phyloP scores from a whole-genome alignment of 768 basidiomycete species.

The Phaeolepiota aurea region DNA sequence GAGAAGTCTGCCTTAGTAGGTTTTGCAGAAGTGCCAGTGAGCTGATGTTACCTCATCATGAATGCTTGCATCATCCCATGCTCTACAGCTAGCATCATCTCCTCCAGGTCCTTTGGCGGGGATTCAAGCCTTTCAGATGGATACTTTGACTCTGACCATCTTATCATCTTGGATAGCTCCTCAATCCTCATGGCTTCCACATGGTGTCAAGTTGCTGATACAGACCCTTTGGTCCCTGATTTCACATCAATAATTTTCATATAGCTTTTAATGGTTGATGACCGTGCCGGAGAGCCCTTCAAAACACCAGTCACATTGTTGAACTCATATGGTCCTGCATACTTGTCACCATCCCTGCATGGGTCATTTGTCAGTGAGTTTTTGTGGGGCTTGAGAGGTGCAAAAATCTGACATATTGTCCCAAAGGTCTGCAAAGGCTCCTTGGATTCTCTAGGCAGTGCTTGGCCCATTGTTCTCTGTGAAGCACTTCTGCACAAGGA shows the following conservation, averaged over 20 bases:
- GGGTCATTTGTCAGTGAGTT: not conserved
- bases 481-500: conserved; percentile 22
- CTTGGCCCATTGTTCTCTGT: conserved; percentile 9
- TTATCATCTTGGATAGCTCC: conserved; percentile 17
- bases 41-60: conserved; percentile 14
- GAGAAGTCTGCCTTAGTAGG: not conserved
- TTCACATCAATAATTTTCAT: conserved; percentile 15
- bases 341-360: conserved; percentile 9
- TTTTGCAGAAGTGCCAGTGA: conserved; percentile 18
- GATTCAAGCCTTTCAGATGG: no score
- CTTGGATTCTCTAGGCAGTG: conserved; percentile 17
- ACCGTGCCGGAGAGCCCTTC: conserved; percentile 19
- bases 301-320: conserved; percentile 13
- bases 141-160: conserved; percentile 16
- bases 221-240: conserved; percentile 10
- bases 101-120: no score
- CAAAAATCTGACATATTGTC: conserved; percentile 18
- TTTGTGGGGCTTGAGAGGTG: not conserved
- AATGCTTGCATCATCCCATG: conserved; percentile 23
- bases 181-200: conserved; percentile 22
- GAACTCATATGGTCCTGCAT: conserved; percentile 16
- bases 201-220: conserved; percentile 16
- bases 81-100: conserved; percentile 8
- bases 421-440: conserved; percentile 18
- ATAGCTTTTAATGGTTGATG: conserved; percentile 12